These are phyloP conservation scores for Trypanosoma caninum DNA, from an alignment of 208 protist genomes.

Conservation along the genomic window DNA sequence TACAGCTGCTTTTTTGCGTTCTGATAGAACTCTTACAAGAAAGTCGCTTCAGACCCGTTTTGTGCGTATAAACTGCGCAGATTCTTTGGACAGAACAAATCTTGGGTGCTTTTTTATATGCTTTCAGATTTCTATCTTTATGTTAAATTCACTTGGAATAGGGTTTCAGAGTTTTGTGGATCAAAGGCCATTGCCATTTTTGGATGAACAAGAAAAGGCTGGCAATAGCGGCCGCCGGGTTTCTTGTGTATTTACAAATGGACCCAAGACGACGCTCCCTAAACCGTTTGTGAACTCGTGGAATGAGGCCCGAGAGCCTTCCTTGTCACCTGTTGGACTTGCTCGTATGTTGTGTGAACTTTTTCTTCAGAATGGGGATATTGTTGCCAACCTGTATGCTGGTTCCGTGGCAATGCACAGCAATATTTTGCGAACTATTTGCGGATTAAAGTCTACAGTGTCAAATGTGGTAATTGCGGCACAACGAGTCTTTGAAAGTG, in stretches of 20 bases:
- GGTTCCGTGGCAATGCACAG: constrained; percentile 92
- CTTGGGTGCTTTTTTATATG: constrained; percentile 90
- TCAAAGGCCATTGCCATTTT: constrained; percentile 39
- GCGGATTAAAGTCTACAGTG: constrained; percentile 50
- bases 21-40: constrained; percentile 39
- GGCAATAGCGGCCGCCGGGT: constrained; percentile 31
- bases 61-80: constrained; percentile 91
- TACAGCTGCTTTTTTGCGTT: constrained; percentile 61
- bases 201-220: constrained; percentile 44
- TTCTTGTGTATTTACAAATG: constrained; percentile 35
- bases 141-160: constrained; percentile 69
- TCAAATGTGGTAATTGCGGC: constrained; percentile 85
- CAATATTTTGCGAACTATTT: constrained; percentile 80
- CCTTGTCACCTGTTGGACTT: constrained; percentile 45
- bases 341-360: constrained; percentile 60
- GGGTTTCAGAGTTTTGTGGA: constrained; percentile 47
- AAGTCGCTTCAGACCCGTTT: constrained; percentile 69
- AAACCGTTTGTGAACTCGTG: constrained; percentile 68
- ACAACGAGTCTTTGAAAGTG: constrained; percentile 79
- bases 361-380: constrained; percentile 88
- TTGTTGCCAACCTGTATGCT: constrained; percentile 90
- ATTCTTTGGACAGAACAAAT: constrained; percentile 95
- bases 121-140: constrained; percentile 74
- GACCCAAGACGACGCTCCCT: constrained; percentile 36
- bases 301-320: constrained; percentile 59